These are phyloP conservation scores for Ogataea saltuana DNA, from an alignment of 805 yeast genomes.

Conservation along the genomic window DNA sequence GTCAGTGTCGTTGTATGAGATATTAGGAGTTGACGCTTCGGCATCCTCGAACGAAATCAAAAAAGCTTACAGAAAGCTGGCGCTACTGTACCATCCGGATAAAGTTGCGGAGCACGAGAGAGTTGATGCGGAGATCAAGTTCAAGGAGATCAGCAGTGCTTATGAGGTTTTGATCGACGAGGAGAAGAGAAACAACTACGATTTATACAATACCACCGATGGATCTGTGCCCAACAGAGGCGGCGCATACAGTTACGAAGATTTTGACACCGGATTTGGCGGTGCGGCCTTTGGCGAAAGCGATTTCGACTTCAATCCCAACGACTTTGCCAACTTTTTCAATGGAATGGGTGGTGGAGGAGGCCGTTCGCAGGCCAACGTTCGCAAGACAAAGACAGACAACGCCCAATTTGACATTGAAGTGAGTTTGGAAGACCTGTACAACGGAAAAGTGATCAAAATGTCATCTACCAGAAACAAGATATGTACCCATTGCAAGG, in stretches of 20 bases:
- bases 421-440: constrained; percentile 71
- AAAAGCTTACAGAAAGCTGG: constrained; percentile 81
- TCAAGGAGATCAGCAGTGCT: constrained; percentile 84
- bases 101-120: constrained; percentile 66
- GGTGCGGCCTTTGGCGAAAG: constrained; percentile 42
- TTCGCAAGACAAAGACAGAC: constrained; percentile 43
- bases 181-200: constrained; percentile 57
- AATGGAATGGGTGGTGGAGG: constrained; percentile 35
- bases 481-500: constrained; percentile 71
- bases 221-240: constrained; percentile 32
- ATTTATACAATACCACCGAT: constrained; percentile 49
- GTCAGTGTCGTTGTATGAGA: constrained; percentile 50
- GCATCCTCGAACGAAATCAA: constrained; percentile 76
- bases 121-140: constrained; percentile 69
- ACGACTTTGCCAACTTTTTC: constrained; percentile 77
- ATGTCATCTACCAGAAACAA: constrained; percentile 70
- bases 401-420: constrained; percentile 69
- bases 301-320: constrained; percentile 55
- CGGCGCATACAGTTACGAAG: constrained; percentile 36
- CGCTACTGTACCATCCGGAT: constrained; percentile 86
- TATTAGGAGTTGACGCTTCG: constrained; percentile 64
- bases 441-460: constrained; percentile 77
- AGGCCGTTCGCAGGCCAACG: constrained; percentile 21
- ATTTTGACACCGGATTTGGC: constrained; percentile 45
- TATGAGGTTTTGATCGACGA: constrained; percentile 82